Evolutionary conservation across 2,329 filamentous ascomycete genomes (phyloP), one percentile per base, ranked within the genome.

Genomic region (Incumbomyces delicatus): DNA sequence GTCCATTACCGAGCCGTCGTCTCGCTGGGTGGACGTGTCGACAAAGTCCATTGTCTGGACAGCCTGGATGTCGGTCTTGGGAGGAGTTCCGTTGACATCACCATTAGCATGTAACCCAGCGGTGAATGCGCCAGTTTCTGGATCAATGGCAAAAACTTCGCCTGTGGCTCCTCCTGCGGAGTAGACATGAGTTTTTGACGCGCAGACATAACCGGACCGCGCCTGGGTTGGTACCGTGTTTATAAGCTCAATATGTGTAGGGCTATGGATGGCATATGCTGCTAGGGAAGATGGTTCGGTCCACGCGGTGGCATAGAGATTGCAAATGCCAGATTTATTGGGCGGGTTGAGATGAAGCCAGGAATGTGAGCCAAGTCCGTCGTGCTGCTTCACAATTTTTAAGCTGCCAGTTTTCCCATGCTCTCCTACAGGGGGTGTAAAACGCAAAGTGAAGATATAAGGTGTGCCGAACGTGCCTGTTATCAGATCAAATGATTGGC

Each of bases 401-500:
- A 57, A 48, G 11, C 14, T 42, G 22, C 22, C 22, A 18, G 30
- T 37, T 43, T 7, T 39, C 2, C 44, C 33, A n/a, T 40, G 33
- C 11, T 40, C 18, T 7, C 34, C 27, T 37, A 48, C 41, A 11
- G 49, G 20, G 36, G 54, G 53, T 17, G 51, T 57, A 46, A 58
- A 57, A 14, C 47, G 38, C 3, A 58, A 50, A 3, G 53, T 57
- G 44, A 54, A 58, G 13, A 58, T 43, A 14, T 57, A 49, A 5
- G 56, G 54, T 2, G 56, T 57, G 48, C 53, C 54, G 49, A 58
- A 58, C 17, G 56, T 58, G 44, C 56, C 56, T 3, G 57, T 54
- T 12, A 58, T 42, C 43, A 57, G 53, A 44, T 58, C 51, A 49
- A 50, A 44, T 33, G 8, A 18, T 31, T 44, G 41, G 33, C 6